Conservation (phyloP, 2,329 filamentous ascomycete species). For the Cadophora sp. region DNA sequence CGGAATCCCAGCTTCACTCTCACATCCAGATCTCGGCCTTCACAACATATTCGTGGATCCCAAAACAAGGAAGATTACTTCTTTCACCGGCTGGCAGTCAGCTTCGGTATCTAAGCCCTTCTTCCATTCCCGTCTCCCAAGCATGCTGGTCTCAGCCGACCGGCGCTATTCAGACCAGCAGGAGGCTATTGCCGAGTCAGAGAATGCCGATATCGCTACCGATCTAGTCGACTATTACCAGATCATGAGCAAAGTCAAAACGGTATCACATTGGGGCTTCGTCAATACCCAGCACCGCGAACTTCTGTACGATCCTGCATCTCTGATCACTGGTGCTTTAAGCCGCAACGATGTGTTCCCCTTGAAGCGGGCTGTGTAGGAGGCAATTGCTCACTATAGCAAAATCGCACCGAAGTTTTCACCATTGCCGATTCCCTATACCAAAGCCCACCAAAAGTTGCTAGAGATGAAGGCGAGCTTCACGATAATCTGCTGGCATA, state of each 20-base stretch:
- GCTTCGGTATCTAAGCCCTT: conserved; percentile 25
- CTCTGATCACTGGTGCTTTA: conserved; percentile 22
- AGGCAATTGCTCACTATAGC: neutral
- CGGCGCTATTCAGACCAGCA: neutral
- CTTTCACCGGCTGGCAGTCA: conserved; percentile 51
- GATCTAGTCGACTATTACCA: conserved; percentile 21
- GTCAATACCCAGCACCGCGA: conserved; percentile 14
- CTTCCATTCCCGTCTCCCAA: conserved; percentile 26
- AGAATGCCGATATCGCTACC: conserved; percentile 4
- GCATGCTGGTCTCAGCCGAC: conserved; percentile 24
- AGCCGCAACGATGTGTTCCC: conserved; percentile 27
- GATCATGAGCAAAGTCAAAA: conserved; percentile 21
- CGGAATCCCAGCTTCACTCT: conserved; percentile 35
- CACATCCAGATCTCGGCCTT: conserved; percentile 50
- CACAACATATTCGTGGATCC: conserved; percentile 41
- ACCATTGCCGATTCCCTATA: conserved; percentile 26
- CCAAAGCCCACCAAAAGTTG: too few species aligned
- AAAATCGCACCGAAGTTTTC: neutral
- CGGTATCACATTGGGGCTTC: conserved; percentile 16
- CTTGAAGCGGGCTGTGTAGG: conserved; percentile 11
- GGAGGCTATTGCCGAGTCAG: conserved; percentile 2
- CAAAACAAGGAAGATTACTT: conserved; percentile 46
- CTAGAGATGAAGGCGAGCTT: conserved; percentile 25
- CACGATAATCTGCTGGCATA: conserved; percentile 27
- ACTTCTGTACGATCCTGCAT: conserved; percentile 23